Evolutionary conservation across 2,329 filamentous ascomycete species (phyloP), one percentile per base, ranked within the genome.

Genomic region (Botrytis aclada): DNA sequence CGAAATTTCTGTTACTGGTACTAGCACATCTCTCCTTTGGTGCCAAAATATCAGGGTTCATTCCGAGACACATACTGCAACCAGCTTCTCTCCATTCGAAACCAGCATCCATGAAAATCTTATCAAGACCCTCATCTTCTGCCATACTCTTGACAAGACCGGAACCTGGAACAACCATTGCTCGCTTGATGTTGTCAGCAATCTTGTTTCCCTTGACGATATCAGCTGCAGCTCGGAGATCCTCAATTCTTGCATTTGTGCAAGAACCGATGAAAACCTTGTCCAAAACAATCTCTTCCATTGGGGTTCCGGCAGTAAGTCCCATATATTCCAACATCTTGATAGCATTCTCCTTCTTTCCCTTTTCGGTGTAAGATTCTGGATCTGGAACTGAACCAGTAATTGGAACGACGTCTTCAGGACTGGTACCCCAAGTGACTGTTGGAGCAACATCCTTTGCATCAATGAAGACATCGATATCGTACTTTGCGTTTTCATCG

Each of bases 81-180:
- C 96, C 96, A 77, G 96, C 96, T 85, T 99, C 96, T 81, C 96
- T 90, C 95, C 95, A 98, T 82, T 98, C 95, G 77, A 98, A 98
- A 12, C 96, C 96, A 66, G 96, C 95, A 75, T 97, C 93, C 14
- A 85, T 81, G 83, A 99, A 98, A 81, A 98, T 92, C 85, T 94
- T 93, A 84, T 98, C 93, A 7, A 99, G 89, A 70, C 95, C 95
- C 83, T 98, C 96, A 3, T 88, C 85, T 84, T 99, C 95, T 9
- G 96, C 96, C 83, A 94, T 92, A 74, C 91, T 89, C 87, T 98
- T 98, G 79, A 99, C 92, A 12, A 98, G 88, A 77, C 96, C 96
- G 70, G 95, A 98, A 8, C 96, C 96, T 65, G 96, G 96, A 8
- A 99, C 96, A 63, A 99, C 91, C 94, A 99, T 94, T 75, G 95